Conservation (phyloP, 306 rosid genomes). For the Gillenia trifoliata region DNA sequence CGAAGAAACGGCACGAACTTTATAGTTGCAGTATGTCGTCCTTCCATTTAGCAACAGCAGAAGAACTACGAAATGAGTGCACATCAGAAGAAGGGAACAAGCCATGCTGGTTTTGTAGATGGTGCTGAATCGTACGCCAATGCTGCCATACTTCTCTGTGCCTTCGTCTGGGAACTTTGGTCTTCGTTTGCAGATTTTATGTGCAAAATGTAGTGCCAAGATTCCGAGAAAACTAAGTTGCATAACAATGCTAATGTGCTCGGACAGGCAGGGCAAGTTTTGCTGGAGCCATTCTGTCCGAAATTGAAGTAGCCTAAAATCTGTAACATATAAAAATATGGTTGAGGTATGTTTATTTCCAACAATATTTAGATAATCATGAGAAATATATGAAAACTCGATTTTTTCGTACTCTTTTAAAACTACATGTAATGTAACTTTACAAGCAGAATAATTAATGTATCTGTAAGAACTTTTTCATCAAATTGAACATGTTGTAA, state of each 20-base stretch:
- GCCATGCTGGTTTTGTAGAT: constrained; percentile 45
- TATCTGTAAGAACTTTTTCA: too few species aligned
- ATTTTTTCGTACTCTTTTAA: not conserved
- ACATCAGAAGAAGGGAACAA: constrained; percentile 44
- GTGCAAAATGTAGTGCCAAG: constrained; percentile 30
- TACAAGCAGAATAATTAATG: not conserved
- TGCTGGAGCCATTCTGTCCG: constrained; percentile 44
- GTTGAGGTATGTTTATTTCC: not conserved
- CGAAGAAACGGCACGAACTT: constrained; percentile 37
- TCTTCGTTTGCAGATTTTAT: constrained; percentile 20
- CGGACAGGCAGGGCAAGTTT: constrained; percentile 65
- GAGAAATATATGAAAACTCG: too few species aligned
- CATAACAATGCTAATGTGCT: constrained; percentile 49
- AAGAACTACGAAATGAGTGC: constrained; percentile 36
- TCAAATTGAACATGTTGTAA: not conserved
- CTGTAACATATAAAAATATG: constrained; percentile 30
- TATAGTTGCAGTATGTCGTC: constrained; percentile 42
- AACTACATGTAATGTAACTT: not conserved
- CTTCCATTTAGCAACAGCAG: constrained; percentile 36
- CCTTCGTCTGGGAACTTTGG: constrained; percentile 27
- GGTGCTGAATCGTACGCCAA: constrained; percentile 27
- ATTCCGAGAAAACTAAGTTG: constrained; percentile 46
- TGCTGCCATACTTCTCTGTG: constrained; percentile 24
- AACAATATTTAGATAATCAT: not conserved
- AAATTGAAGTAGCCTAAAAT: constrained; percentile 14